Evolutionary conservation across 2,329 filamentous ascomycete species (phyloP).

Genomic region (Aspergillus calidoustus): DNA sequence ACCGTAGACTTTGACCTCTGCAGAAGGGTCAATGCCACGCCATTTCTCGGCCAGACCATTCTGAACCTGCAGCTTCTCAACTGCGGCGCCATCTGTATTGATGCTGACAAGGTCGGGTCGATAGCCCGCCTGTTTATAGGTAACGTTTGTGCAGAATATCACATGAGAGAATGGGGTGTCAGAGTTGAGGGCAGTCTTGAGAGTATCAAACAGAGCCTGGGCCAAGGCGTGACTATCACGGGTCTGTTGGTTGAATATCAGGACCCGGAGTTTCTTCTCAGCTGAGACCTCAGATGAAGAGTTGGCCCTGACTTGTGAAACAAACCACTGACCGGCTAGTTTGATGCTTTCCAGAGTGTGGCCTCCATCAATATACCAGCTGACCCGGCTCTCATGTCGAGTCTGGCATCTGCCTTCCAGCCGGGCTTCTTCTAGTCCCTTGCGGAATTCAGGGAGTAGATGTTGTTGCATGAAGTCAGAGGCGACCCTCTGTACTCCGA

Average conservation of each 20-base stretch:
- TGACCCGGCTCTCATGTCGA: slow-evolving; percentile 59
- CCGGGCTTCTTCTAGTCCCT: slow-evolving; percentile 68
- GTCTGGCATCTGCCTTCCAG: slow-evolving; percentile 80
- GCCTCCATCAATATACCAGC: slow-evolving; percentile 85
- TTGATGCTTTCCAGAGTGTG: slow-evolving; percentile 85
- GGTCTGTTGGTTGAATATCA: slow-evolving; percentile 94
- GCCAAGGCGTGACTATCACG: slow-evolving; percentile 73
- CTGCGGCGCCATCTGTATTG: slow-evolving; percentile 63
- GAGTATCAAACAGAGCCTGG: slow-evolving; percentile 62
- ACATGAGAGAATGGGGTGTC: slow-evolving; percentile 68
- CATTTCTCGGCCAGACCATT: slow-evolving; percentile 66
- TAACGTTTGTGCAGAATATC: slow-evolving; percentile 80
- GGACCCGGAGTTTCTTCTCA: slow-evolving; percentile 55
- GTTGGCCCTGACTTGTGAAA: slow-evolving; percentile 50
- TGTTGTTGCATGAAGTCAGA: slow-evolving; percentile 42
- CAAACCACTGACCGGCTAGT: slow-evolving; percentile 78
- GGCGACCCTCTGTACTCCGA: slow-evolving; percentile 41
- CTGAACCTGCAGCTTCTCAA: slow-evolving; percentile 68
- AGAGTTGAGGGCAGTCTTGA: slow-evolving; percentile 49
- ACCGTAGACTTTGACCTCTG: slow-evolving; percentile 60
- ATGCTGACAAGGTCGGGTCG: slow-evolving; percentile 66
- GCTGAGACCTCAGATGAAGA: slow-evolving; percentile 36
- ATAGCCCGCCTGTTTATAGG: slow-evolving; percentile 65
- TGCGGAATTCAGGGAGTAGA: slow-evolving; percentile 65
- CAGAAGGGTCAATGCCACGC: slow-evolving; percentile 57